A percentile compares a stretch with the other conserved stretches of the same genome.
phyloP scores from a whole-genome alignment of 768 basidiomycete genomes.

The Scleroderma bovista region DNA sequence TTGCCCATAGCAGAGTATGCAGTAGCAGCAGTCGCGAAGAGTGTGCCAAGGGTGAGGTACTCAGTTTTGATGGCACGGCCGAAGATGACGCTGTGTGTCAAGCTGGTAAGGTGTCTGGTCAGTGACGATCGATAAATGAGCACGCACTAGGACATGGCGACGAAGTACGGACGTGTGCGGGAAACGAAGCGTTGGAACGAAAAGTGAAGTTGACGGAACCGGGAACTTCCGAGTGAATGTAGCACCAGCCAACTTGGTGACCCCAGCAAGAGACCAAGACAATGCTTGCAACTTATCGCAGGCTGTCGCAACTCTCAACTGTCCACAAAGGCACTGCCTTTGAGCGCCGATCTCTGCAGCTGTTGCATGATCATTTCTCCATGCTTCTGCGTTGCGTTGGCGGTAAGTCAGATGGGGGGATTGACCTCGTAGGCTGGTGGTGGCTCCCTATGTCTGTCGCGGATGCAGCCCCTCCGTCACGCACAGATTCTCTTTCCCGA shows the following conservation, averaged over 20 bases:
- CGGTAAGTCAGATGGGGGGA: constrained; percentile 83
- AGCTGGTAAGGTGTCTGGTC: constrained; percentile 2
- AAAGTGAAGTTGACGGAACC: constrained; percentile 7
- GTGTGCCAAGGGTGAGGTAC: constrained; percentile 68
- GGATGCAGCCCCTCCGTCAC: not conserved
- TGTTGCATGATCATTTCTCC: constrained; percentile 61
- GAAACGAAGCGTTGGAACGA: not conserved
- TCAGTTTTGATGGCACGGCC: constrained; percentile 80
- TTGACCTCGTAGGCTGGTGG: constrained; percentile 93
- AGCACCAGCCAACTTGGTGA: constrained; percentile 8
- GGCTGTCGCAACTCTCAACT: constrained; percentile 33
- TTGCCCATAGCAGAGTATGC: constrained; percentile 52
- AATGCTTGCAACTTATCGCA: not conserved
- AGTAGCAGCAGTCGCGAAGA: constrained; percentile 52
- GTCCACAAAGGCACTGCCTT: constrained; percentile 70
- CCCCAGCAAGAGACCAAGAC: too few species aligned
- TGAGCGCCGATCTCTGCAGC: constrained; percentile 57
- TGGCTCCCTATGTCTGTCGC: constrained; percentile 52
- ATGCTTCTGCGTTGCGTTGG: constrained; percentile 81
- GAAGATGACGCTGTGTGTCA: constrained; percentile 55
- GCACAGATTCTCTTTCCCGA: constrained; percentile 5
- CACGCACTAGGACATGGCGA: constrained; percentile 43
- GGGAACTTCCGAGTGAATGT: constrained; percentile 14
- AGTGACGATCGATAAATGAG: not conserved
- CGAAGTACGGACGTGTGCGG: constrained; percentile 2